Conservation (phyloP, 2,329 filamentous ascomycete genomes). For the Neofusicoccum cordaticola region DNA sequence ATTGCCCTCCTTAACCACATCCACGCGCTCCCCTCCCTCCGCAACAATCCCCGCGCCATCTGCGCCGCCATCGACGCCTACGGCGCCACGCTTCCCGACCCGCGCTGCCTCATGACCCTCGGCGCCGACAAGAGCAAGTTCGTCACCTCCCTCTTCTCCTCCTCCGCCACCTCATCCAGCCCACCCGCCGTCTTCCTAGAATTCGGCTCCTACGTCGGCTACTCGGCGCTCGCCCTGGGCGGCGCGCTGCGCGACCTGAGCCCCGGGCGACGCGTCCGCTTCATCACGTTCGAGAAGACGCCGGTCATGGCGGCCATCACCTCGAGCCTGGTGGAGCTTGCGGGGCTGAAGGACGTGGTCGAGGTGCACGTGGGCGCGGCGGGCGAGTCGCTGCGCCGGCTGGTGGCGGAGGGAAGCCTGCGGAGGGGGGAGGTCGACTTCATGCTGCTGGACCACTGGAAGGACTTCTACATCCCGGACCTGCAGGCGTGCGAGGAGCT, state of each 20-base stretch:
- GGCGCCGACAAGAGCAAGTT: neutral
- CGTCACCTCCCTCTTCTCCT: neutral
- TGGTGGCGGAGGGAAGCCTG: conserved; percentile 29
- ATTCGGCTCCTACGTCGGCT: neutral
- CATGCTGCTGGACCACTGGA: conserved; percentile 39
- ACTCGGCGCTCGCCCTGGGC: neutral
- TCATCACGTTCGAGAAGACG: conserved; percentile 30
- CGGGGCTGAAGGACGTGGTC: conserved; percentile 33
- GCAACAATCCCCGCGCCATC: neutral
- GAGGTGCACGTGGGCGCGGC: conserved; percentile 35
- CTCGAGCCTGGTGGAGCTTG: conserved; percentile 30
- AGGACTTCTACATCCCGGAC: conserved; percentile 38
- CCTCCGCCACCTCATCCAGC: neutral
- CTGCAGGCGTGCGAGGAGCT: conserved; percentile 35
- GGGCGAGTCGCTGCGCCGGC: conserved; percentile 28
- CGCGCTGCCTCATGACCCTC: neutral
- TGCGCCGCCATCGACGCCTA: neutral
- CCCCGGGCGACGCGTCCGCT: neutral
- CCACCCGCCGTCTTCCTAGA: neutral
- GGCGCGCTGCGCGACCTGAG: neutral
- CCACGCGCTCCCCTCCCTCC: neutral
- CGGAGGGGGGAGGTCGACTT: conserved; percentile 30
- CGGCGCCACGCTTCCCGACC: neutral
- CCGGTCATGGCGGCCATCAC: conserved; percentile 25
- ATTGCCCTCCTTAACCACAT: too few species aligned